Percentiles rank a stretch among this genome's conserved stretches.
These are phyloP conservation scores for Triticum turgidum DNA, from an alignment of 176 grass and related monocot species.

Conservation along the genomic window DNA sequence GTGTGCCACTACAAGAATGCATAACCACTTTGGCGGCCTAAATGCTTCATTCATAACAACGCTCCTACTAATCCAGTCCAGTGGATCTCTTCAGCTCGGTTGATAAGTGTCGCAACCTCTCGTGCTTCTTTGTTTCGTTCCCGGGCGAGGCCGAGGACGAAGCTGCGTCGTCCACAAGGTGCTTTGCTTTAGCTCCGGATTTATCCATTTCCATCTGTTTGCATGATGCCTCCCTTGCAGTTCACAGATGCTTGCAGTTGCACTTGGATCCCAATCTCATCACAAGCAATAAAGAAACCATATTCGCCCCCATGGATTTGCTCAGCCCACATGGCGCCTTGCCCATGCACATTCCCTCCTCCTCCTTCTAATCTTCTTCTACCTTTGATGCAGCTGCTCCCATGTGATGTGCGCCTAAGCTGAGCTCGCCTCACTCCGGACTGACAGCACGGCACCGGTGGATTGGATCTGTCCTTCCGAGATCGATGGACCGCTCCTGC, in stretches of 20 bases:
- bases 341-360: constrained; percentile 4
- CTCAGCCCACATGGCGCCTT: constrained; percentile 36
- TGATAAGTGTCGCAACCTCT: background rate
- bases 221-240: background rate
- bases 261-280: constrained; percentile 6
- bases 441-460: background rate
- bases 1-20: background rate
- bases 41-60: background rate
- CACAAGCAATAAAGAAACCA: constrained; percentile 11
- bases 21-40: constrained; percentile 22
- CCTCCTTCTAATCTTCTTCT: constrained; percentile 1
- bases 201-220: background rate
- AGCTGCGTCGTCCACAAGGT: constrained; percentile 20
- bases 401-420: constrained; percentile 35
- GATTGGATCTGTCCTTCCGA: constrained; percentile 17
- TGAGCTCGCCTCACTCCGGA: background rate
- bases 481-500: constrained; percentile 44
- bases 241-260: constrained; percentile 19
- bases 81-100: background rate
- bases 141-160: background rate
- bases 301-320: background rate
- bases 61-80: background rate
- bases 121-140: background rate
- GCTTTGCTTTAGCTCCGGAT: constrained; percentile 14
- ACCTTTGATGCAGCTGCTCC: constrained; percentile 22